Base-by-base conservation (phyloP, 495 filamentous ascomycete species). In the Xylaria castorea region DNA sequence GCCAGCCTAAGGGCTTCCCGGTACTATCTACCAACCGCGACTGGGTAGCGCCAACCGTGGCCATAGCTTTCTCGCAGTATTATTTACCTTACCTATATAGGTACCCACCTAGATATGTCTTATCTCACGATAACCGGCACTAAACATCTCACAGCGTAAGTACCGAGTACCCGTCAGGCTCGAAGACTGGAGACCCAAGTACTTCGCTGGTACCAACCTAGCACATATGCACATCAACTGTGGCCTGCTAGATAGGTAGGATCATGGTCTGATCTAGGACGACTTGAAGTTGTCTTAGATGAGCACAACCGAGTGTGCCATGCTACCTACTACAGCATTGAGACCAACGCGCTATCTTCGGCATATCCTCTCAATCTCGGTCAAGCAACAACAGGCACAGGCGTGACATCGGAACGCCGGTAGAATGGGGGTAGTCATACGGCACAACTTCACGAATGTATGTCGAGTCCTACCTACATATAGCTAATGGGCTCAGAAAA, bases 1-100 rank as follows among this genome's bases (percentile, higher is more conserved):
- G 62, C 40, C 62, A 65, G 62, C 48, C 62, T 27, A 65, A 65
- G 62, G 62, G 62, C 42, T 48, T 30, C 51, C 50, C 50, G 58
- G 34, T 62, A 8, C 36, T n/a, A 42, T 42, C 38, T 14, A 42
- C 38, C 38, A 42, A 42, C 38, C 38, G 38, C 12, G 8, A 40
- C 38, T 40, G 14, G 11, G 38, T 42, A 12, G 38, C 38, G 11
- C 11, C 38, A 42, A 42, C 1, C 9, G 58, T 61, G 58, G 58
- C 34, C 64, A 30, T 48, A 57, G 53, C 53, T 57, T 32, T 30
- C 14, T 32, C 51, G 51, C 22, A 8, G 48, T 51, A 22, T 8
- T 22, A 11, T 51, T 2, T 27, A 53, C n/a, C n/a, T n/a, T n/a
- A n/a, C n/a, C n/a, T n/a, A n/a, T n/a, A n/a, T n/a, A n/a, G n/a